Percentiles rank a stretch among this genome's conserved stretches.
These are phyloP conservation scores for Abrus precatorius DNA, from an alignment of 306 rosid species.

Conservation along the genomic window DNA sequence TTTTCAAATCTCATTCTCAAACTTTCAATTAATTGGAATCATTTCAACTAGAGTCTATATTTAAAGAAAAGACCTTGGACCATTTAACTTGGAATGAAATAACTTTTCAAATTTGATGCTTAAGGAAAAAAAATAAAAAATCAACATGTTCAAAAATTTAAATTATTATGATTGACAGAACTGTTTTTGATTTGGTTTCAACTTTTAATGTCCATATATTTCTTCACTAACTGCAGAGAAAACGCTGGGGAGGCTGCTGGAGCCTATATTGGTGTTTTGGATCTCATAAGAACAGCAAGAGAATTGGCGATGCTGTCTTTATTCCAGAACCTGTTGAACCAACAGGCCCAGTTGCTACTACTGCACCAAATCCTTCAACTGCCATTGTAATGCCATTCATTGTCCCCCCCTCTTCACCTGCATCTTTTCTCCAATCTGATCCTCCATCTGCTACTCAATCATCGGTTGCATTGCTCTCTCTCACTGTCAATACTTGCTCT, in stretches of 20 bases:
- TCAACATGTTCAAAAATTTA: background rate
- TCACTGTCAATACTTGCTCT: slow-evolving; percentile 68
- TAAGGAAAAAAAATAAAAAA: background rate
- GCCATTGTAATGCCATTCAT: slow-evolving; percentile 68
- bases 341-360: slow-evolving; percentile 58
- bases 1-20: background rate
- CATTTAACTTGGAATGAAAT: background rate
- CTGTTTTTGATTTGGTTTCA: slow-evolving; percentile 35
- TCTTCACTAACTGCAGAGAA: slow-evolving; percentile 64
- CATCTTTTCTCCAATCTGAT: slow-evolving; percentile 75
- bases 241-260: slow-evolving; percentile 91
- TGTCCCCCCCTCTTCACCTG: slow-evolving; percentile 91
- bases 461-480: slow-evolving; percentile 73
- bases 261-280: slow-evolving; percentile 82
- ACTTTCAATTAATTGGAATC: background rate
- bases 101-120: background rate
- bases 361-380: slow-evolving; percentile 60
- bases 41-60: background rate
- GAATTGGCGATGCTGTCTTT: slow-evolving; percentile 76
- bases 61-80: slow-evolving; percentile 1
- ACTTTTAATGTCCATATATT: slow-evolving; percentile 21
- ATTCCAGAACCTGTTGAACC: slow-evolving; percentile 72
- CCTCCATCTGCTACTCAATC: slow-evolving; percentile 78
- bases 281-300: slow-evolving; percentile 71
- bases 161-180: background rate